phyloP scores from a whole-genome alignment of 306 rosid species.

The Sophora flavescens region DNA sequence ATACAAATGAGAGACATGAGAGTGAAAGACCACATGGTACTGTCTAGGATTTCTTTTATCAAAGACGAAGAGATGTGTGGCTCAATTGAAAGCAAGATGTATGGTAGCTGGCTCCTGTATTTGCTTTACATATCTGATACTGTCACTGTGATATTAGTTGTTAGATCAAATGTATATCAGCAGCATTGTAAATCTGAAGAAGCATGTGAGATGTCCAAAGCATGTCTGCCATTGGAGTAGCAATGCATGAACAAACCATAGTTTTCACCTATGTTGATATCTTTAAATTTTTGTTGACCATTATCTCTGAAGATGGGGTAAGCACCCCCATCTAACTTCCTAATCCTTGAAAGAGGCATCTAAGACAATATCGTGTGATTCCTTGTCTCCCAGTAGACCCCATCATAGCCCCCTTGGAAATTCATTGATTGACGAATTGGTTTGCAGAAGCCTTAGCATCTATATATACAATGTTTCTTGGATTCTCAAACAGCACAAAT shows the following conservation, averaged over 20 bases:
- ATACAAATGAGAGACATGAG: background rate
- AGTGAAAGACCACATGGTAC: slow-evolving; percentile 45
- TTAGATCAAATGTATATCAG: background rate
- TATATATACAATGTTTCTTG: slow-evolving; percentile 42
- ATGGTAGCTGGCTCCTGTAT: background rate
- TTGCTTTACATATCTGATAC: background rate
- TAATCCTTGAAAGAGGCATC: background rate
- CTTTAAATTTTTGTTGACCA: background rate
- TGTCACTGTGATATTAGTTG: background rate
- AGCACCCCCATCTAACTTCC: background rate
- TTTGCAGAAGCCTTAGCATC: background rate
- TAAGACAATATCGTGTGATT: slow-evolving; percentile 46
- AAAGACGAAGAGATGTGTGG: slow-evolving; percentile 6
- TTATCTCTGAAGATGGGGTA: background rate
- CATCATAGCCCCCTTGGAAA: background rate
- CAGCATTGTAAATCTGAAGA: background rate
- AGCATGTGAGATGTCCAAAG: slow-evolving; percentile 28
- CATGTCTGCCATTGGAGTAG: slow-evolving; percentile 11
- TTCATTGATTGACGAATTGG: background rate
- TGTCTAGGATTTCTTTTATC: slow-evolving; percentile 24
- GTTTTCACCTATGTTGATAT: background rate
- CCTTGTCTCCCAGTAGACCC: background rate
- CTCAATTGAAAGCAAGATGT: background rate
- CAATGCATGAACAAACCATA: background rate
- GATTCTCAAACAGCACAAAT: slow-evolving; percentile 18